These are phyloP conservation scores for Paulownia fortunei DNA, from an alignment of 257 asterid species.

Conservation along the genomic window DNA sequence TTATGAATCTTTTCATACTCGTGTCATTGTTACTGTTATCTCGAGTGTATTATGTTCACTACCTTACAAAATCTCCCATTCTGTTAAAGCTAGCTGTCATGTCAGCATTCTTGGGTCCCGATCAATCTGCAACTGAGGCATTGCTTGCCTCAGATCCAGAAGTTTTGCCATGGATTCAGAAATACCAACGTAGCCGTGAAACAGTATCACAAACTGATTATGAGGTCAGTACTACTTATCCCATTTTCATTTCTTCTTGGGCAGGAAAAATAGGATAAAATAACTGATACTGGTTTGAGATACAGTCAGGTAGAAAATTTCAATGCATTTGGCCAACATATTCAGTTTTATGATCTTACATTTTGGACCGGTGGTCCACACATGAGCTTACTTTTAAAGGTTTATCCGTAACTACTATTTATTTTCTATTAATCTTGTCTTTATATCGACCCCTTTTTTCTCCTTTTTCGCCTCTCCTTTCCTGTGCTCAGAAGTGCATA, in stretches of 20 bases:
- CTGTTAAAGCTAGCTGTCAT: conserved; percentile 88
- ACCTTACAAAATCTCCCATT: background rate
- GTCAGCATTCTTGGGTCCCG: conserved; percentile 95
- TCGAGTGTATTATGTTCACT: background rate
- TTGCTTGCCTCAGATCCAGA: conserved; percentile 80
- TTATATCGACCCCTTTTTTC: background rate
- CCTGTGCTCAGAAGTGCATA: background rate
- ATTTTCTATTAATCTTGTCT: background rate
- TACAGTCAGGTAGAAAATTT: background rate
- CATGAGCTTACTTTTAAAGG: background rate
- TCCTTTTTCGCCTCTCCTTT: background rate
- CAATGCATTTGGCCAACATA: background rate
- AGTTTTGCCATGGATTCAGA: conserved; percentile 87
- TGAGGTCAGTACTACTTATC: conserved; percentile 51
- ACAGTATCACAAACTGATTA: conserved; percentile 93
- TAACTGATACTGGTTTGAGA: background rate
- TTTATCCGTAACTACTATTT: background rate
- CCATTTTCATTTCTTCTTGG: background rate
- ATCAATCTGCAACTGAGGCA: conserved; percentile 84
- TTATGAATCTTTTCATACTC: background rate
- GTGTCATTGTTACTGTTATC: background rate
- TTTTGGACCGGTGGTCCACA: background rate
- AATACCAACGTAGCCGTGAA: conserved; percentile 96
- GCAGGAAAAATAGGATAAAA: too few species aligned
- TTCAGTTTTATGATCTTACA: background rate